A percentile compares a stretch with the other conserved stretches of the same genome.
Evolutionary conservation across 352 stramenopile species (phyloP).

Genomic region (Globisporangium viniferum): DNA sequence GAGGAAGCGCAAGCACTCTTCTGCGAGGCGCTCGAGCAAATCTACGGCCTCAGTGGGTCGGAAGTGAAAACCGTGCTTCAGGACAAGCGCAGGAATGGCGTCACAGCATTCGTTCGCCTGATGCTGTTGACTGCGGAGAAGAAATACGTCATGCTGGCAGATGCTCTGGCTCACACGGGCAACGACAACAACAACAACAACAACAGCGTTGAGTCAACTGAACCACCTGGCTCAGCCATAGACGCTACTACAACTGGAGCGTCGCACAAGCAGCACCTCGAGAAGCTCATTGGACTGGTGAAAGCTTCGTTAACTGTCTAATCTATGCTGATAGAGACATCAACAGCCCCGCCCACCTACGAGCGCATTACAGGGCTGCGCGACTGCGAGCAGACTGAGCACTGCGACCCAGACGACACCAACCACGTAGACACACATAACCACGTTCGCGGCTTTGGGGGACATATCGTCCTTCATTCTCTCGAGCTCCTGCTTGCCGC

Average conservation of each 20-base stretch:
- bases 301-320: conserved; percentile 28
- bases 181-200: conserved; percentile 7
- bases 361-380: conserved; percentile 53
- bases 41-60: conserved; percentile 17
- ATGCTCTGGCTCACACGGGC: conserved; percentile 10
- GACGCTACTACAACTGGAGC: neutral
- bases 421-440: conserved; percentile 44
- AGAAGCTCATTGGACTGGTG: conserved; percentile 54
- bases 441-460: conserved; percentile 21
- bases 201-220: neutral
- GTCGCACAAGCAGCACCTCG: conserved; percentile 46
- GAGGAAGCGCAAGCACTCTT: conserved; percentile 14
- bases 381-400: conserved; percentile 66
- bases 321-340: neutral
- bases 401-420: conserved; percentile 65
- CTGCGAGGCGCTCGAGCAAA: conserved; percentile 15
- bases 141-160: conserved; percentile 6
- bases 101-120: conserved; percentile 23
- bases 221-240: neutral
- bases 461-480: conserved; percentile 54
- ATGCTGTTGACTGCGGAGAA: conserved; percentile 13
- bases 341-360: conserved; percentile 62
- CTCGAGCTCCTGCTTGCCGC: conserved; percentile 43
- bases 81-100: conserved; percentile 15
- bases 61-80: conserved; percentile 1